Conservation (phyloP, 768 basidiomycete genomes). For the Fibroporia radiculosa region DNA sequence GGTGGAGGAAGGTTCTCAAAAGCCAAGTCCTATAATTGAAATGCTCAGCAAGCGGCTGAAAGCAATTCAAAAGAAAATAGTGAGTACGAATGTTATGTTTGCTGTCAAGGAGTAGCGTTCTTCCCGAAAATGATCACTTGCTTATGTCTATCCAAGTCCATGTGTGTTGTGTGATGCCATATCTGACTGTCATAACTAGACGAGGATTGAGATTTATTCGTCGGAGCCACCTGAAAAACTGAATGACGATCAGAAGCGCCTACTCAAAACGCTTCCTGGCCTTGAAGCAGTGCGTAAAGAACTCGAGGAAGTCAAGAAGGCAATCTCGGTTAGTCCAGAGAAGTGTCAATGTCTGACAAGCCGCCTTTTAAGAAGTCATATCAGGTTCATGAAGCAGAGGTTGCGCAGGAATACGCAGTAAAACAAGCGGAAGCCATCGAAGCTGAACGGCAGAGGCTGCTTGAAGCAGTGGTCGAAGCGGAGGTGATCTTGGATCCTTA, state of each 20-base stretch:
- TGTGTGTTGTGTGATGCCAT: constrained; percentile 2
- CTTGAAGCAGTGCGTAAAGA: constrained; percentile 79
- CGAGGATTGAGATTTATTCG: constrained; percentile 66
- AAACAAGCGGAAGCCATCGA: constrained; percentile 53
- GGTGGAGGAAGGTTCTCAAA: constrained; percentile 33
- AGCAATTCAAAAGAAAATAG: constrained; percentile 77
- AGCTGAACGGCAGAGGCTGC: constrained; percentile 45
- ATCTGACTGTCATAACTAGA: constrained; percentile 41
- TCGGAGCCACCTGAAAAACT: constrained; percentile 61
- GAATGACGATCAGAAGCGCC: constrained; percentile 82
- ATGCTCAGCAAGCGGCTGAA: constrained; percentile 75
- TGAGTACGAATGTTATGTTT: constrained; percentile 27
- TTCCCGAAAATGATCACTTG: not conserved
- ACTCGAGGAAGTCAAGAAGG: constrained; percentile 76
- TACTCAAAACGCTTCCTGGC: constrained; percentile 61
- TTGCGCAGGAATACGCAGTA: constrained; percentile 43
- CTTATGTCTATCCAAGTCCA: constrained; percentile 3
- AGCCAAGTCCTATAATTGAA: constrained; percentile 66
- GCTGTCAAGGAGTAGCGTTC: not conserved
- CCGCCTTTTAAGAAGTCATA: constrained; percentile 3
- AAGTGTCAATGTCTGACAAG: no score
- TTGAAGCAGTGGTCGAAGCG: constrained; percentile 47
- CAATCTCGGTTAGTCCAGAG: constrained; percentile 54
- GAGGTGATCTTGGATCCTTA: no score
- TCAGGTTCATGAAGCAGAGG: constrained; percentile 59